phyloP scores from a whole-genome alignment of 371 early-diverging fungal genomes.

The Phascolomyces articulosus region DNA sequence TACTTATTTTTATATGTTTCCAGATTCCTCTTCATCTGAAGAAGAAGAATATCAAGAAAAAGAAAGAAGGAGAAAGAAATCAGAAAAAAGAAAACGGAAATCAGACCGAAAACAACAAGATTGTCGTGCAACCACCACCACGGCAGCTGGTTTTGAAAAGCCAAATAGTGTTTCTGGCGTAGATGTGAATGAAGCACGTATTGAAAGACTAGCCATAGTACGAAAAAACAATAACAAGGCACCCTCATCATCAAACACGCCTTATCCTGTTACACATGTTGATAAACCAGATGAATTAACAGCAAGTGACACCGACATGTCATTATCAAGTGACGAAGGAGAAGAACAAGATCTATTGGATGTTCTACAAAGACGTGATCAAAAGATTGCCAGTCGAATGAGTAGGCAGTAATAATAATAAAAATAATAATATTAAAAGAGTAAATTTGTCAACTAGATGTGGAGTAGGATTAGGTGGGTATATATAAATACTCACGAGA shows the following conservation, averaged over 20 bases:
- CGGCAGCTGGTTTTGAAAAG: background rate
- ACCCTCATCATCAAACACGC: background rate
- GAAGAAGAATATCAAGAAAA: background rate
- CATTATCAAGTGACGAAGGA: constrained; percentile 2
- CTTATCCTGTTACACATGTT: constrained; percentile 1
- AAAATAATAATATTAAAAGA: background rate
- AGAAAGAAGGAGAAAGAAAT: background rate
- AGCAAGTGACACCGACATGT: constrained; percentile 10
- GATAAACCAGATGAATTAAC: constrained; percentile 12
- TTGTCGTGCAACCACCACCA: background rate
- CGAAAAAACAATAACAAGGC: background rate
- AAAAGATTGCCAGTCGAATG: constrained; percentile 9
- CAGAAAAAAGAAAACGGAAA: background rate
- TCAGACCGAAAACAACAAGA: background rate
- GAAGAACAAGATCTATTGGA: constrained; percentile 15
- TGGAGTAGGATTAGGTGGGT: background rate
- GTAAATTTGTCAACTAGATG: background rate
- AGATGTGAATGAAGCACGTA: background rate
- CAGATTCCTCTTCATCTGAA: constrained; percentile 2
- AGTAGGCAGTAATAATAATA: background rate
- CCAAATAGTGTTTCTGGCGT: background rate
- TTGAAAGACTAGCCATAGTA: background rate
- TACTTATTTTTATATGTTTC: constrained; percentile 10
- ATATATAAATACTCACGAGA: too few relatives aligned
- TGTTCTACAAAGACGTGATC: constrained; percentile 11